Evolutionary conservation across 2,329 filamentous ascomycete species (phyloP).

Genomic region (Metarhizium guizhouense): DNA sequence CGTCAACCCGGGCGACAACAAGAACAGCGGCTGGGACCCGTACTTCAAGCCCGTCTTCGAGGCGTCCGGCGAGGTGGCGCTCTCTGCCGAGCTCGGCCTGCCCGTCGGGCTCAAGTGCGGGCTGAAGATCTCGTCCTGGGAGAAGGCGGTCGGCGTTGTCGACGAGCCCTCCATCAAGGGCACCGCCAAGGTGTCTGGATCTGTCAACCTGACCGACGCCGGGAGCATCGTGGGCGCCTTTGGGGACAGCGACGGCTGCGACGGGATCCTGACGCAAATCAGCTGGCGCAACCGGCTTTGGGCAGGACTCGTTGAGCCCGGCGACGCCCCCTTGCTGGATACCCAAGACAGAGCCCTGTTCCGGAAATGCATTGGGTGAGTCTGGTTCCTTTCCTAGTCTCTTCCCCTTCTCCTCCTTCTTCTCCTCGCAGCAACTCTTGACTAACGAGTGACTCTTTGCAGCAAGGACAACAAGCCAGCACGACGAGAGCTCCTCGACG

Average conservation of each 20-base stretch:
- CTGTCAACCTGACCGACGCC: slow-evolving; percentile 5
- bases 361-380: slow-evolving; percentile 16
- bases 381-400: neutral
- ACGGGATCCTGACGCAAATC: slow-evolving; percentile 17
- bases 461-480: neutral
- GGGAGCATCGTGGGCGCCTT: slow-evolving; percentile 12
- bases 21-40: slow-evolving; percentile 15
- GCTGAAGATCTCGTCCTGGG: slow-evolving; percentile 13
- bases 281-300: slow-evolving; percentile 19
- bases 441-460: neutral
- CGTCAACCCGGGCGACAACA: slow-evolving; percentile 12
- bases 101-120: slow-evolving; percentile 18
- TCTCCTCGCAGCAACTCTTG: neutral
- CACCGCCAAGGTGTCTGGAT: slow-evolving; percentile 11
- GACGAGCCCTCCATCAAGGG: slow-evolving; percentile 20
- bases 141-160: slow-evolving; percentile 13
- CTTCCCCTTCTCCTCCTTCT: neutral
- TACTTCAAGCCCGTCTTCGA: slow-evolving; percentile 21
- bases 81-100: slow-evolving; percentile 18
- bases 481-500: neutral
- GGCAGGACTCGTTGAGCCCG: slow-evolving; percentile 10
- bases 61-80: slow-evolving; percentile 16
- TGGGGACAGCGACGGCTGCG: slow-evolving; percentile 13
- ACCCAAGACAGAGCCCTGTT: slow-evolving; percentile 12
- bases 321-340: slow-evolving; percentile 12